Evolutionary conservation across 2,329 filamentous ascomycete genomes (phyloP).

Genomic region (Scedosporium apiospermum): DNA sequence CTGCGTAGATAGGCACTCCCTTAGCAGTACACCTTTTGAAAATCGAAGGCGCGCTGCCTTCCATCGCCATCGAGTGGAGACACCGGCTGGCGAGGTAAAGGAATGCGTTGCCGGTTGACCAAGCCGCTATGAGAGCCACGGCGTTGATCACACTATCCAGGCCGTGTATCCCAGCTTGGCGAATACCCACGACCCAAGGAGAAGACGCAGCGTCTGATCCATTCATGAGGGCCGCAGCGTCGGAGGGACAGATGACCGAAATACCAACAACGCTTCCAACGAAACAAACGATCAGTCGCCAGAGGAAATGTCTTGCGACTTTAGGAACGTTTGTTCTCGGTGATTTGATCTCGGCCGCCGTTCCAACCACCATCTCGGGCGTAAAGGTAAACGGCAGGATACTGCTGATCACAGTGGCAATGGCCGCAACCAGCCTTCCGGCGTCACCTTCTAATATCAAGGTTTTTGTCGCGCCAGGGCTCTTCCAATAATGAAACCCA

Average conservation of each 20-base stretch:
- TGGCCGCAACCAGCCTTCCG: constrained; percentile 49
- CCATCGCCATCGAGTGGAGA: constrained; percentile 36
- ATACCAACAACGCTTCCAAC: constrained; percentile 27
- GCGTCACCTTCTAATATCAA: constrained; percentile 29
- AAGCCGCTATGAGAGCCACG: constrained; percentile 47
- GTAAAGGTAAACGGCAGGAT: constrained; percentile 17
- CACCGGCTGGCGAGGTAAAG: constrained; percentile 40
- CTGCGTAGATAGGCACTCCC: constrained; percentile 28
- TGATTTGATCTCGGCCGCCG: constrained; percentile 24
- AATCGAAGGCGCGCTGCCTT: constrained; percentile 30
- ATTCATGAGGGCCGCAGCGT: constrained; percentile 21
- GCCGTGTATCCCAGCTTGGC: constrained; percentile 34
- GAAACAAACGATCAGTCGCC: constrained; percentile 28
- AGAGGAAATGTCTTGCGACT: constrained; percentile 23
- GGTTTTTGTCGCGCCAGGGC: constrained; percentile 20
- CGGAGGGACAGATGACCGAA: constrained; percentile 25
- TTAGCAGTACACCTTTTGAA: constrained; percentile 21
- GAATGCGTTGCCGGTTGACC: constrained; percentile 49
- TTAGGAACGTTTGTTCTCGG: constrained; percentile 26
- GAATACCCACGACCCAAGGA: constrained; percentile 49
- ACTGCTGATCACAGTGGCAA: constrained; percentile 15
- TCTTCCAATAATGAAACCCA: constrained; percentile 30
- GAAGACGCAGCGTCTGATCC: constrained; percentile 32
- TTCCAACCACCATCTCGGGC: constrained; percentile 24
- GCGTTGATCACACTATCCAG: constrained; percentile 49